phyloP scores from a whole-genome alignment of 176 grass and related monocot species.

The Triticum aestivum region DNA sequence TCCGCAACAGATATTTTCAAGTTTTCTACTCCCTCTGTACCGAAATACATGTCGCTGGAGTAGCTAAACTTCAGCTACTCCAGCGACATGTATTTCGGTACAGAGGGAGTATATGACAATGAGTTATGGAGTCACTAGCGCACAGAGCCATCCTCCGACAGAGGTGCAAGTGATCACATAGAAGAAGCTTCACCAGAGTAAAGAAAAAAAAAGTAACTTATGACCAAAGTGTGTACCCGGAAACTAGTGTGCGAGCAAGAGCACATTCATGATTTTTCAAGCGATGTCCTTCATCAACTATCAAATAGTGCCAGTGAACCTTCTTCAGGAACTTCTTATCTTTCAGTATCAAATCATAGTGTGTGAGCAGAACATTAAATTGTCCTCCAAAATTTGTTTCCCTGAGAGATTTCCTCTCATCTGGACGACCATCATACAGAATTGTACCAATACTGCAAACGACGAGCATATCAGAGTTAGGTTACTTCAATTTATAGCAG shows the following conservation, averaged over 20 bases:
- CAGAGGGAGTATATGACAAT: neutral
- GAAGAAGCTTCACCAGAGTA: neutral
- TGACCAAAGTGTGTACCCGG: conserved; percentile 64
- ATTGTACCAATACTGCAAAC: conserved; percentile 74
- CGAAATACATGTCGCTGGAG: no score
- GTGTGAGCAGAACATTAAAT: conserved; percentile 93
- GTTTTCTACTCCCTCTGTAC: neutral
- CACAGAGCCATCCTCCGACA: neutral
- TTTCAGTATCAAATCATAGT: conserved; percentile 99
- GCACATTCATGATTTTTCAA: conserved; percentile 99
- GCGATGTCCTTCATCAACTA: conserved; percentile 98
- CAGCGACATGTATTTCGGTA: no score
- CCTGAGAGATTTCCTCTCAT: conserved; percentile 86
- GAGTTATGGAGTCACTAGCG: neutral
- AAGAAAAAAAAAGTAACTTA: neutral
- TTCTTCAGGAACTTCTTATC: conserved; percentile 98
- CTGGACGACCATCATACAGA: conserved; percentile 96
- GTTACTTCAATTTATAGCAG: conserved; percentile 20
- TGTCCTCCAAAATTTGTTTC: conserved; percentile 74
- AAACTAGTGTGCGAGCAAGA: conserved; percentile 85
- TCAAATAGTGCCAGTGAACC: conserved; percentile 94
- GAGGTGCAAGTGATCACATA: neutral
- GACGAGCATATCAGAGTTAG: conserved; percentile 32
- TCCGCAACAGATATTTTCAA: neutral
- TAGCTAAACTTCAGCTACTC: no score